These are phyloP conservation scores for Suillus ampliporus DNA, from an alignment of 768 basidiomycete species.

Conservation along the genomic window DNA sequence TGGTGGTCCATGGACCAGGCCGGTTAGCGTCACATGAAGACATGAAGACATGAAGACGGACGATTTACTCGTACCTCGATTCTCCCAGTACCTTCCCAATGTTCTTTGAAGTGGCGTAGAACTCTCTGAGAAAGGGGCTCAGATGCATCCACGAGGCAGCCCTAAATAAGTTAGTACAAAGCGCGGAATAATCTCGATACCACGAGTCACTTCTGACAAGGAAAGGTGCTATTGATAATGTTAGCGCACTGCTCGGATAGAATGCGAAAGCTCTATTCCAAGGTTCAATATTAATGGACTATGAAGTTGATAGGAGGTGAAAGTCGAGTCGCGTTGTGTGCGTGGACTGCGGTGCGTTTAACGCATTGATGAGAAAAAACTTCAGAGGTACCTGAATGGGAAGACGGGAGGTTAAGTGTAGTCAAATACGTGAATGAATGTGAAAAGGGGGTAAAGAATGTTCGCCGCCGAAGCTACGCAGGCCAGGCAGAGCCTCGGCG, in stretches of 20 bases:
- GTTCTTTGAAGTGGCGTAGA: neutral
- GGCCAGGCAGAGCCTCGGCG: neutral
- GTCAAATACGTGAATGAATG: neutral
- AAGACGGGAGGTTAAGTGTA: neutral
- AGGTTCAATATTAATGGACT: neutral
- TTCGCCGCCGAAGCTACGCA: neutral
- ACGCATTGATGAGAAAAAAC: neutral
- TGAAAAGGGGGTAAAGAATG: neutral
- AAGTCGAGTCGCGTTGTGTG: neutral
- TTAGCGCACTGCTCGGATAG: neutral
- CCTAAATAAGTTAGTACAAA: neutral
- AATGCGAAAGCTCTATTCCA: neutral
- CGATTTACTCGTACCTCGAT: neutral
- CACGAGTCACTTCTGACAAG: neutral
- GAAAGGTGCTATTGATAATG: too few relatives aligned
- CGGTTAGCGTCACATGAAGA: too few relatives aligned
- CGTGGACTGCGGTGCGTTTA: constrained; percentile 8
- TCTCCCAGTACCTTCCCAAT: neutral
- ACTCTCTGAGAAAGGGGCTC: neutral
- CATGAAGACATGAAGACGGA: neutral
- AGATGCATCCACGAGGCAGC: neutral
- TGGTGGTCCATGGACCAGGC: neutral
- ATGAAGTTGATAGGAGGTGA: neutral
- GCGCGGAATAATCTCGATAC: neutral
- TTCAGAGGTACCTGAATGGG: neutral